A percentile compares a stretch with the other conserved stretches of the same genome.
Evolutionary conservation across 2,329 filamentous ascomycete genomes (phyloP).

Genomic region (Trichophyton simii): DNA sequence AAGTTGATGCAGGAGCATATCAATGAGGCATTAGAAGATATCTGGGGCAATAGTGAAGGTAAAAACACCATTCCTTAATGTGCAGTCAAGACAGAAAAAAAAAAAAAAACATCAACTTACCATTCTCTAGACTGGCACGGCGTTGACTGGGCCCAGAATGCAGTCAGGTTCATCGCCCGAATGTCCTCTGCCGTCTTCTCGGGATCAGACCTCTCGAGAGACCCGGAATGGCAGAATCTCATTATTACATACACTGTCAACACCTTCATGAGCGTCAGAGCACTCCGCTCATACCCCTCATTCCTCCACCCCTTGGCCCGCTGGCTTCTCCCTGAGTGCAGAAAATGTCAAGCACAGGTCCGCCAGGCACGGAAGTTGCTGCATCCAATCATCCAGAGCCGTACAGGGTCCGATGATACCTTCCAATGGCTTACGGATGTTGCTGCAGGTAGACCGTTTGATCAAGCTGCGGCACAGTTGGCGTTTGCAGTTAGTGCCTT

Average conservation of each 20-base stretch:
- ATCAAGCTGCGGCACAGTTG: slow-evolving; percentile 15
- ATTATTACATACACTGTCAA: slow-evolving; percentile 12
- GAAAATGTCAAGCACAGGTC: slow-evolving; percentile 7
- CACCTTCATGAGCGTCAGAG: slow-evolving; percentile 11
- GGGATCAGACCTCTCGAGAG: slow-evolving; percentile 11
- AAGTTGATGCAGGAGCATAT: not conserved
- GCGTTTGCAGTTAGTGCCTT: slow-evolving; percentile 16
- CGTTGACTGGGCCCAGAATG: not conserved
- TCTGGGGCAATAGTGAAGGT: not conserved
- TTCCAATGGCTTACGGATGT: slow-evolving; percentile 19
- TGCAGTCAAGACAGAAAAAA: not conserved
- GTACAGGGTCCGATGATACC: slow-evolving; percentile 12
- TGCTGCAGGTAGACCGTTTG: slow-evolving; percentile 15
- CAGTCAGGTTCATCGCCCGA: not conserved
- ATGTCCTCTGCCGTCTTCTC: slow-evolving; percentile 7
- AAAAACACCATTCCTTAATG: not conserved
- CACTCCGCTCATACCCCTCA: slow-evolving; percentile 12
- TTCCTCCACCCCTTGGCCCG: slow-evolving; percentile 8
- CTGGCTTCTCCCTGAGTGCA: slow-evolving; percentile 11
- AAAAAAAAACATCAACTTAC: not conserved
- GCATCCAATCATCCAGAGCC: slow-evolving; percentile 8
- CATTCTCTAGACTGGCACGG: not conserved
- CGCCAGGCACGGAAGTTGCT: slow-evolving; percentile 13
- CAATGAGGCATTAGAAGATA: not conserved
- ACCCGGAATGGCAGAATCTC: slow-evolving; percentile 14